Conservation (phyloP, 2,329 filamentous ascomycete genomes). For the Scedosporium aurantiacum region DNA sequence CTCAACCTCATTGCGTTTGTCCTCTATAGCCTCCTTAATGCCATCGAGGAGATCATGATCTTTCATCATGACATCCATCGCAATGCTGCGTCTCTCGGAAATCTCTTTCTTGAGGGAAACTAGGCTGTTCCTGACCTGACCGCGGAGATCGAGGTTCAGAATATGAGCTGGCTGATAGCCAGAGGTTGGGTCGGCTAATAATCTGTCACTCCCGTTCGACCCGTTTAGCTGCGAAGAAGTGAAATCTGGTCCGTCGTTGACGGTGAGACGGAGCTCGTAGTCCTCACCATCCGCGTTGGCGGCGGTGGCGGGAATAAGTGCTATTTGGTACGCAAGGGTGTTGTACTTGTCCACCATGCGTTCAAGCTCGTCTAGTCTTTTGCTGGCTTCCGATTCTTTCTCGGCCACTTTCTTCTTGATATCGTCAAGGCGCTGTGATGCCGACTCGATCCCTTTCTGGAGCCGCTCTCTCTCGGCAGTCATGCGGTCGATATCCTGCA, state of each 20-base stretch:
- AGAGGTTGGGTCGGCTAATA: conserved; percentile 69
- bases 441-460: conserved; percentile 76
- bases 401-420: conserved; percentile 72
- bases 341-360: conserved; percentile 85
- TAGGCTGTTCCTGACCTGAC: conserved; percentile 70
- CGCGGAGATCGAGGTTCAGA: conserved; percentile 77
- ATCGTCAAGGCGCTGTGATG: conserved; percentile 68
- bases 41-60: conserved; percentile 88
- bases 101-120: conserved; percentile 75
- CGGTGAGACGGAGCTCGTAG: conserved; percentile 74
- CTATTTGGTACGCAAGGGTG: conserved; percentile 85
- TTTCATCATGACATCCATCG: conserved; percentile 85
- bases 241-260: conserved; percentile 71
- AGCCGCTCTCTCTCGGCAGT: conserved; percentile 87
- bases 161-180: conserved; percentile 87
- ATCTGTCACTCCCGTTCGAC: conserved; percentile 52
- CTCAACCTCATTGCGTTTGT: conserved; percentile 87
- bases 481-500: conserved; percentile 99
- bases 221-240: conserved; percentile 47
- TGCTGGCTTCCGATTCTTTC: conserved; percentile 77
- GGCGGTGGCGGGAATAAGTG: conserved; percentile 74
- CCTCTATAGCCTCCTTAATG: conserved; percentile 93
- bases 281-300: conserved; percentile 75
- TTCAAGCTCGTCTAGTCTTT: conserved; percentile 86
- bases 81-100: conserved; percentile 71